Evolutionary conservation across 1,284 basidiomycete genomes (phyloP), one percentile per base, ranked within the genome.

Genomic region (Crucibulum cyathiforme): DNA sequence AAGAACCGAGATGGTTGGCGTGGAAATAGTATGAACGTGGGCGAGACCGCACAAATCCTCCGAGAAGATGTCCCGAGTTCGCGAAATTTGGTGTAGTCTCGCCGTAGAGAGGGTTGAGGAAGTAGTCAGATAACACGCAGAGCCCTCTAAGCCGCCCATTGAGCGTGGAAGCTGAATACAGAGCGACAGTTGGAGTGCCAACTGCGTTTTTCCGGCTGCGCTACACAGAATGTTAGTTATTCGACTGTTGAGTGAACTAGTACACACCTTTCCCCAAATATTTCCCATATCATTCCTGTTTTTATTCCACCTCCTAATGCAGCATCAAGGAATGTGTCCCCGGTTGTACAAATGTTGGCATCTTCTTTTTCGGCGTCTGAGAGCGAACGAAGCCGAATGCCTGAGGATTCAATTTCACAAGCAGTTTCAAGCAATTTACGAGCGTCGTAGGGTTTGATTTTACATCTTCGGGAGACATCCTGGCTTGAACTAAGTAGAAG

Each of bases 161-260:
- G 72, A 71, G 58, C 15, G 67, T 45, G 90, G 86, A 1, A 93
- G 79, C 71, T 96, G 94, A 1, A 92, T 90, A 17, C 84, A 80
- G 31, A 96, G 77, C 5, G 92, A 88, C 5, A 94, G 80, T 64
- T 94, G 91, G 15, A 96, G 80, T 1, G 90, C 90, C 4, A 96
- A 76, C 67, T 96, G 94, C 1, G 93, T 94, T 76, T 97, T 97
- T 36, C 95, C 95, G 31, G 94, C 87, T 31, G 93, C 89, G 72
- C 94, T 96, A 67, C 15, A 51, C 51, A 61, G 13, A 37, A 15
- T 49, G n/a, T 13, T 49, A 13, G 35, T 13, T 36, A 35, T 34
- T 52, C 17, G 12, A 36, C 13, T 13, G 15, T 13, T 35, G 50
- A 45, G 45, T 10, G 35, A 45, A 31, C 38, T 39, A 53, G 58